Evolutionary conservation across 2,329 filamentous ascomycete genomes (phyloP), one percentile per base, ranked within the genome.

Genomic region (Xylariaceae sp.): DNA sequence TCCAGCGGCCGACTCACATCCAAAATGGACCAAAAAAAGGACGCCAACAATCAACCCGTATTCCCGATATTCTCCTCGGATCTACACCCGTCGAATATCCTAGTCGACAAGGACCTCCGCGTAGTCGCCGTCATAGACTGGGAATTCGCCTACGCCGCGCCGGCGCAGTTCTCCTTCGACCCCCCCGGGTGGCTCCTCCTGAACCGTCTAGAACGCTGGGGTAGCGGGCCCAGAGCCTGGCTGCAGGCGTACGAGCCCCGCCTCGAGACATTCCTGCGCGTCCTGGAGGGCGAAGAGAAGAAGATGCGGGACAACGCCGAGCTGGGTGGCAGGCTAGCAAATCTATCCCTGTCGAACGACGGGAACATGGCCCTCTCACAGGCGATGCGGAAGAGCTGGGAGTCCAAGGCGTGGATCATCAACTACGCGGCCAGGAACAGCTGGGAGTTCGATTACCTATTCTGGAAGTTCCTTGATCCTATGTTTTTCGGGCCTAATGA

Each of bases 151-250:
- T 72, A 72, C 55, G 63, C 54, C 1, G 71, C 62, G 0, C 70
- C 71, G 1, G 52, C 65, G 13, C 67, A 71, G 47, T 74, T 71
- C 44, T 42, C 54, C 6, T 63, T 67, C 48, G 66, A 70, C 49
- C 69, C 70, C 13, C 72, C 71, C 0, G 72, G 67, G 70, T 74
- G 70, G 71, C 61, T 74, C 1, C 62, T 74, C 1, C 55, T 72
- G 5, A 53, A 66, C 15, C 40, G 43, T 16, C 64, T 68, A 0
- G 69, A 74, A 40, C 55, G 58, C 36, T 73, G 70, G 68, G 19
- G 41, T 2, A 50, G 49, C 36, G 42, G 39, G 29, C 55, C 50
- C 46, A 6, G 67, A 65, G 2, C 58, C 10, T 75, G 70, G 69
- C 58, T 50, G 6, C 46, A 60, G 6, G 51, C 49, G 1, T 75